These are phyloP conservation scores for Dimocarpus longan DNA, from an alignment of 345 rosid genomes.

Conservation along the genomic window DNA sequence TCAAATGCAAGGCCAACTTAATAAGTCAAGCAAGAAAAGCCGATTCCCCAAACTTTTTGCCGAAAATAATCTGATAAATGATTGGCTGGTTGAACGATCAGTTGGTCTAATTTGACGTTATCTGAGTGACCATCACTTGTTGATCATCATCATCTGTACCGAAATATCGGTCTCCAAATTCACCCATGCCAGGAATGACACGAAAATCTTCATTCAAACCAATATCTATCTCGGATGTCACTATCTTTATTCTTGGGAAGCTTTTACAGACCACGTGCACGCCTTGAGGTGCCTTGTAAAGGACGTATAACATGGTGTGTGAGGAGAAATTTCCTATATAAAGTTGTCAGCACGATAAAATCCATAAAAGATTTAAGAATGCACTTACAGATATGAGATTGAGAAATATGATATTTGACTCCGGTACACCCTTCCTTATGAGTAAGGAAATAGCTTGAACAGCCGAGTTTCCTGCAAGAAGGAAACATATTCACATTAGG, in stretches of 20 bases:
- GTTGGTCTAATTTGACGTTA: slow-evolving; percentile 19
- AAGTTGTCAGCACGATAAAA: slow-evolving; percentile 12
- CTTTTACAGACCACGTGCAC: slow-evolving; percentile 93
- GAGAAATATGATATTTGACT: slow-evolving; percentile 89
- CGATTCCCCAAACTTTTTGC: neutral
- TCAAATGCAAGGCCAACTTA: slow-evolving; percentile 12
- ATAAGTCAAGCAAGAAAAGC: slow-evolving; percentile 1
- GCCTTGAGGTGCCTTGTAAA: slow-evolving; percentile 93
- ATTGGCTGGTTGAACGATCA: slow-evolving; percentile 15
- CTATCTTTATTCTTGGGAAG: slow-evolving; percentile 90
- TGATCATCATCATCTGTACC: slow-evolving; percentile 89
- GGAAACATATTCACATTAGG: neutral
- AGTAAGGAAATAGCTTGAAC: slow-evolving; percentile 91
- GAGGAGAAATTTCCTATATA: slow-evolving; percentile 2
- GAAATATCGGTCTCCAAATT: slow-evolving; percentile 95
- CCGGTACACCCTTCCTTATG: slow-evolving; percentile 87
- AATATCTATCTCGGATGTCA: slow-evolving; percentile 96
- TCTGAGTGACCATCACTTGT: slow-evolving; percentile 30
- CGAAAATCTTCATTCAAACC: slow-evolving; percentile 92
- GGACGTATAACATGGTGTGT: neutral
- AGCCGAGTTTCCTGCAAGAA: slow-evolving; percentile 80
- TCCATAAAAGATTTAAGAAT: neutral
- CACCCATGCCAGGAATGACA: slow-evolving; percentile 97
- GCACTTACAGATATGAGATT: slow-evolving; percentile 90
- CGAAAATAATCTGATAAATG: slow-evolving; percentile 6